phyloP scores from a whole-genome alignment of 345 rosid species.

The Alliaria petiolata region DNA sequence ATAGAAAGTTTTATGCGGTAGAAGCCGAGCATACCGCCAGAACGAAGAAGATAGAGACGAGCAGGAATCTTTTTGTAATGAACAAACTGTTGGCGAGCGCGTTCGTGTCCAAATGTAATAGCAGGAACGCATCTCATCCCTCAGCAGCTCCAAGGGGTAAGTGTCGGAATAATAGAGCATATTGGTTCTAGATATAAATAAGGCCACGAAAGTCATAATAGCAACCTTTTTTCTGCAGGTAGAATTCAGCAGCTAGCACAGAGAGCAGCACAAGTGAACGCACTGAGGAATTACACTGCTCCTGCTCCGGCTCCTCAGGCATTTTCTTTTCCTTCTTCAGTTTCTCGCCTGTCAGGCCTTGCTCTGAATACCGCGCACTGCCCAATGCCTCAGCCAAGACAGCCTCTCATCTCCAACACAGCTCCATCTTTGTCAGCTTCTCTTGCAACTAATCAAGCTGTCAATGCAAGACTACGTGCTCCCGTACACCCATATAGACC shows the following conservation, averaged over 20 bases:
- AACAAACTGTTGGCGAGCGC: slow-evolving; percentile 30
- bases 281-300: slow-evolving; percentile 18
- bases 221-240: slow-evolving; percentile 13
- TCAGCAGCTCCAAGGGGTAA: slow-evolving; percentile 26
- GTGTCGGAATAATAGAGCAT: background rate
- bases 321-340: slow-evolving; percentile 10
- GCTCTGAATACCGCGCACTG: background rate
- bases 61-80: slow-evolving; percentile 12
- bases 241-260: slow-evolving; percentile 27
- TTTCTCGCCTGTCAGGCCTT: background rate
- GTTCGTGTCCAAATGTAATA: slow-evolving; percentile 25
- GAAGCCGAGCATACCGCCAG: slow-evolving; percentile 10
- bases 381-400: slow-evolving; percentile 30
- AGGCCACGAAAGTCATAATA: background rate
- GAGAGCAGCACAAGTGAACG: slow-evolving; percentile 16
- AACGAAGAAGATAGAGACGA: background rate
- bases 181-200: background rate
- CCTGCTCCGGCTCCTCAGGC: background rate
- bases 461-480: background rate
- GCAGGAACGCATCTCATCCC: slow-evolving; percentile 1
- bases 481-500: slow-evolving; percentile 14
- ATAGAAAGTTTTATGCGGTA: slow-evolving; percentile 13
- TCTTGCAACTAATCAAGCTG: slow-evolving; percentile 5
- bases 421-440: slow-evolving; percentile 22
- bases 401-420: slow-evolving; percentile 19